A percentile compares a stretch with the other conserved stretches of the same genome.
phyloP scores from a whole-genome alignment of 2,329 filamentous ascomycete genomes.

The Verticillium nubilum region DNA sequence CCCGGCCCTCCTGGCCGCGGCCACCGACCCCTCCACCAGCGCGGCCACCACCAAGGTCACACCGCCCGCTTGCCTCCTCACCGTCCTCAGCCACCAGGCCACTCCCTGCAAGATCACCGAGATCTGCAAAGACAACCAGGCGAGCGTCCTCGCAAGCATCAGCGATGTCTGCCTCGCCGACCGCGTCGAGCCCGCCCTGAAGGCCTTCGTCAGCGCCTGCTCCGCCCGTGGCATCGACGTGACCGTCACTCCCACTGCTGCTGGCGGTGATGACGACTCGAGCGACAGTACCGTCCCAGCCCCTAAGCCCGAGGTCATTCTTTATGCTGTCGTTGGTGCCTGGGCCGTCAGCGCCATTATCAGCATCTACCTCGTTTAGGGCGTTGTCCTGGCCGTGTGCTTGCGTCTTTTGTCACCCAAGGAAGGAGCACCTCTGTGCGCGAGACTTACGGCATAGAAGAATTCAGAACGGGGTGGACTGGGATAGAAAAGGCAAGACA shows the following conservation, averaged over 20 bases:
- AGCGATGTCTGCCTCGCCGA: slow-evolving; percentile 4
- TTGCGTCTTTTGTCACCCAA: background rate
- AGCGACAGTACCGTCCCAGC: background rate
- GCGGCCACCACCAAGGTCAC: background rate
- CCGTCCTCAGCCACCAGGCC: slow-evolving; percentile 9
- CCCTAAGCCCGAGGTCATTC: background rate
- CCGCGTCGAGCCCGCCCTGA: slow-evolving; percentile 6
- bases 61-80: slow-evolving; percentile 12
- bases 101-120: slow-evolving; percentile 4
- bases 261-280: background rate
- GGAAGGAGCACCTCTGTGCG: background rate
- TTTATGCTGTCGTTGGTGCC: slow-evolving; percentile 1
- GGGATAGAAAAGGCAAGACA: background rate
- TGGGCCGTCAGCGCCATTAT: background rate
- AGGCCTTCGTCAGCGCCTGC: slow-evolving; percentile 7
- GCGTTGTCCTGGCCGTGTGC: background rate
- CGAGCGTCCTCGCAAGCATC: slow-evolving; percentile 10
- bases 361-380: background rate
- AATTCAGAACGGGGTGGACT: background rate
- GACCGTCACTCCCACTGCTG: background rate
- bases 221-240: background rate
- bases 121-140: slow-evolving; percentile 10
- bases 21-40: background rate
- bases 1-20: slow-evolving; percentile 4
- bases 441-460: background rate